Evolutionary conservation across 768 basidiomycete genomes (phyloP).

Genomic region (Psilocybe tampanensis): DNA sequence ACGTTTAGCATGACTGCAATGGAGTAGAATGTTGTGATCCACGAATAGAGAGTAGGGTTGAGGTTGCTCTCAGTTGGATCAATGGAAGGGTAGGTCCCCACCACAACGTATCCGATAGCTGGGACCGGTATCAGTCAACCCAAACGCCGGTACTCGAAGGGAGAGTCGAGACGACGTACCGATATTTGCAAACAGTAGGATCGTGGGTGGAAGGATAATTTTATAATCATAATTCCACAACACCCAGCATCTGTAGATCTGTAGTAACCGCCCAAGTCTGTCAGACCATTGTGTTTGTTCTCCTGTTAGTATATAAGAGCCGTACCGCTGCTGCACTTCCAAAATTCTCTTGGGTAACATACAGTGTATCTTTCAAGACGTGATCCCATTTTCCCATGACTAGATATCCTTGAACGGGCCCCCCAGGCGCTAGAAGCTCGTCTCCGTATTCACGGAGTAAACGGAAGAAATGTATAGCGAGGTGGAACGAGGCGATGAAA

Average conservation of each 20-base stretch:
- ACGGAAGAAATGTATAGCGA: constrained; percentile 3
- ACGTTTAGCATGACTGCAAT: constrained; percentile 3
- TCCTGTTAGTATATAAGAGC: too few species aligned
- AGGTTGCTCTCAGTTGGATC: neutral
- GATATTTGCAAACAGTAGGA: neutral
- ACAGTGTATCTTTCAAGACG: constrained; percentile 5
- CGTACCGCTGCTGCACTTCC: constrained; percentile 9
- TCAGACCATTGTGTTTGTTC: too few species aligned
- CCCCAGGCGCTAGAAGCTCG: neutral
- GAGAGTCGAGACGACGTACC: neutral
- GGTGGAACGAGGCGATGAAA: constrained; percentile 6
- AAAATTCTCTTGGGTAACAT: constrained; percentile 6
- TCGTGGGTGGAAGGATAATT: neutral
- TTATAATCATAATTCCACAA: neutral
- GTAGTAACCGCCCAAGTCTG: too few species aligned
- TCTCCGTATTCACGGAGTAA: constrained; percentile 1
- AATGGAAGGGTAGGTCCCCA: constrained; percentile 6
- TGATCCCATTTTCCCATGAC: constrained; percentile 4
- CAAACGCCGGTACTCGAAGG: neutral
- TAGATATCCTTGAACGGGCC: constrained; percentile 1
- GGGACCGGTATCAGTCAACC: neutral
- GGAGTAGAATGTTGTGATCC: constrained; percentile 9
- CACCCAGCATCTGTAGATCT: constrained; percentile 7
- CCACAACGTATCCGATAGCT: constrained; percentile 6
- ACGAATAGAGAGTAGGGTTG: neutral